A percentile compares a stretch with the other conserved stretches of the same genome.
Conservation (phyloP, 2,329 filamentous ascomycete genomes). For the Nemania serpens region DNA sequence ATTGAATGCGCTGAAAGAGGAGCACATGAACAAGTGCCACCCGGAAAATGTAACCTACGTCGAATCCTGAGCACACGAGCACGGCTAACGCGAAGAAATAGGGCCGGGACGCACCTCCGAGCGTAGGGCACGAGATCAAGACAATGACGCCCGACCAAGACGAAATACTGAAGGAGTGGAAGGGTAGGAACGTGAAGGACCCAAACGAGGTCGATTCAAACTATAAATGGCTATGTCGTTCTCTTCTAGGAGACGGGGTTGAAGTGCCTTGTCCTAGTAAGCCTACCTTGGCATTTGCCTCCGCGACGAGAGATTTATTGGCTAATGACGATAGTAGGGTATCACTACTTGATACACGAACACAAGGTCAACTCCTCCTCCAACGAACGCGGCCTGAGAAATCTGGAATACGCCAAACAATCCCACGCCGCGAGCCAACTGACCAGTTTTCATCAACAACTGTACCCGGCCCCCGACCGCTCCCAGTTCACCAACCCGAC, state of each 20-base stretch:
- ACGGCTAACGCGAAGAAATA: neutral
- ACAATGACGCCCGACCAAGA: neutral
- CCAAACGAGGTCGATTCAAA: neutral
- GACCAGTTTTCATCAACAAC: neutral
- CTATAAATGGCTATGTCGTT: conserved; percentile 11
- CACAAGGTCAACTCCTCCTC: neutral
- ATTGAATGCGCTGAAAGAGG: neutral
- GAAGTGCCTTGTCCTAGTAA: conserved; percentile 6
- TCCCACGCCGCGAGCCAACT: neutral
- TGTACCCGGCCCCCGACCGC: neutral
- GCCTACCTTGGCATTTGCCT: neutral
- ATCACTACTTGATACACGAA: conserved; percentile 6
- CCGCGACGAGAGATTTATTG: neutral
- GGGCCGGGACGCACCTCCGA: neutral
- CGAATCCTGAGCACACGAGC: neutral
- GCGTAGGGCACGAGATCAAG: neutral
- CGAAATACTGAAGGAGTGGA: neutral
- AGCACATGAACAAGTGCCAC: neutral
- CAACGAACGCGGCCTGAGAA: neutral
- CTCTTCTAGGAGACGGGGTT: conserved; percentile 3
- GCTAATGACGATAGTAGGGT: conserved; percentile 3
- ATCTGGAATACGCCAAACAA: neutral
- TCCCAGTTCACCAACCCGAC: neutral
- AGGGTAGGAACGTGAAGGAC: neutral
- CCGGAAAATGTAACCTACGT: neutral